Conservation (phyloP, 169 alveolate species). For the Plasmodium sp. region DNA sequence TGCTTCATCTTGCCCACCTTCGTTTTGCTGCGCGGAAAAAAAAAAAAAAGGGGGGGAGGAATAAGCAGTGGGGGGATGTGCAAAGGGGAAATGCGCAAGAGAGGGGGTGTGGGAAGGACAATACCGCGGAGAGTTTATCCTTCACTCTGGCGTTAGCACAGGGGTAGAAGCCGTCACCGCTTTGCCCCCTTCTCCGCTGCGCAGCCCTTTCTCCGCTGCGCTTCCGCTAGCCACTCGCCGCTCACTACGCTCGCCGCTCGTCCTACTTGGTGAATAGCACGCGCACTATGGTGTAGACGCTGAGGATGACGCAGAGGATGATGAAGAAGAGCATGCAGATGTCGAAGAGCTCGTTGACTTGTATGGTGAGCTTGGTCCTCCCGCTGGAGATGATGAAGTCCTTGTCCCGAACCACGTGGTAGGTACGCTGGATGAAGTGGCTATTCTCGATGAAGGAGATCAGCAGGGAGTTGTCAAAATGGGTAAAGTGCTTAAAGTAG, state of each 20-base stretch:
- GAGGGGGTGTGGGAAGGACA: neutral
- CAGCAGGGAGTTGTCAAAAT: neutral
- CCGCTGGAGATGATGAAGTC: constrained; percentile 33
- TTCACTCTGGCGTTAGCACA: neutral
- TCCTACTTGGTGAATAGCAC: constrained; percentile 1
- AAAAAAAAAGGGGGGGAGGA: neutral
- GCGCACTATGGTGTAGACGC: neutral
- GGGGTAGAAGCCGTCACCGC: neutral
- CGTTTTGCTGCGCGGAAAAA: neutral
- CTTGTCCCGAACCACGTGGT: constrained; percentile 17
- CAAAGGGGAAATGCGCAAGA: neutral
- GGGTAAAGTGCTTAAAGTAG: constrained; percentile 21
- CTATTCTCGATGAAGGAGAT: constrained; percentile 32
- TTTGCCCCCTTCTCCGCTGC: neutral
- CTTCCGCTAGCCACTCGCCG: neutral
- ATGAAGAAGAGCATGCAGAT: constrained; percentile 2
- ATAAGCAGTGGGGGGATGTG: neutral
- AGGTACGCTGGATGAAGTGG: constrained; percentile 37
- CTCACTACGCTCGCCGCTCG: neutral
- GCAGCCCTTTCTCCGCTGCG: neutral
- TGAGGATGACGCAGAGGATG: neutral
- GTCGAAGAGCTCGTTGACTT: constrained; percentile 21
- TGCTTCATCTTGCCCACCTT: constrained; percentile 44
- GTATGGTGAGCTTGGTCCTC: neutral
- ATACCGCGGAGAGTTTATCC: neutral